Conservation (phyloP, 2,329 filamentous ascomycete genomes). For the Hysterium pulicare region DNA sequence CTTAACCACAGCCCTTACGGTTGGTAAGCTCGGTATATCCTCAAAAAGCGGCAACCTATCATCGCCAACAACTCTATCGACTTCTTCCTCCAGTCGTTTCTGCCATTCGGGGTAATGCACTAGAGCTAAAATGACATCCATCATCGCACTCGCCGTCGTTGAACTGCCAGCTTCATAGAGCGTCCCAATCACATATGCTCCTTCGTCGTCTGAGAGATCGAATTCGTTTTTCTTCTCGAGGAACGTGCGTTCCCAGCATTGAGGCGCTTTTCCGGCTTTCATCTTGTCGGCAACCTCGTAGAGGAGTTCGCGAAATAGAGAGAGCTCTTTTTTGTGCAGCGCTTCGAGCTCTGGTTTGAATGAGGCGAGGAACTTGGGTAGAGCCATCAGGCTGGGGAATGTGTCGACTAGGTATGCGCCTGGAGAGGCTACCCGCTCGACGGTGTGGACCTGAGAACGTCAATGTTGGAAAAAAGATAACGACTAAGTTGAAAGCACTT, state of each 20-base stretch:
- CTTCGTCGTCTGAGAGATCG: conserved; percentile 23
- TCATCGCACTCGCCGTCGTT: conserved; percentile 30
- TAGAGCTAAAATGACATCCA: conserved; percentile 19
- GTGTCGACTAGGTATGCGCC: conserved; percentile 37
- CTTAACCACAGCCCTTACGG: conserved; percentile 55
- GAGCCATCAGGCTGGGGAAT: conserved; percentile 24
- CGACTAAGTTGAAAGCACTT: too few species aligned
- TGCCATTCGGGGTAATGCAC: conserved; percentile 50
- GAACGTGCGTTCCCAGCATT: conserved; percentile 21
- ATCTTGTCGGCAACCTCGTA: conserved; percentile 29
- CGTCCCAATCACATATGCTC: conserved; percentile 29
- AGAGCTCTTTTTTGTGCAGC: conserved; percentile 23
- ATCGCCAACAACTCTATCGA: conserved; percentile 53
- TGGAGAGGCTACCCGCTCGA: conserved; percentile 36
- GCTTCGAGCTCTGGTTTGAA: conserved; percentile 26
- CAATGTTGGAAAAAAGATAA: too few species aligned
- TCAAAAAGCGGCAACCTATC: conserved; percentile 49
- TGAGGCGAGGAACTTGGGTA: conserved; percentile 26
- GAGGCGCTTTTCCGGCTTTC: conserved; percentile 9
- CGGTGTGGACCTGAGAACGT: conserved; percentile 6
- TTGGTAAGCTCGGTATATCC: conserved; percentile 52
- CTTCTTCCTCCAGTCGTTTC: conserved; percentile 53
- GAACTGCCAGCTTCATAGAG: conserved; percentile 29
- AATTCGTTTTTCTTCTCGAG: conserved; percentile 20
- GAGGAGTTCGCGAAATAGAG: conserved; percentile 26